Evolutionary conservation across 306 rosid species (phyloP), one percentile per base, ranked within the genome.

Genomic region (Glycine tomentella): DNA sequence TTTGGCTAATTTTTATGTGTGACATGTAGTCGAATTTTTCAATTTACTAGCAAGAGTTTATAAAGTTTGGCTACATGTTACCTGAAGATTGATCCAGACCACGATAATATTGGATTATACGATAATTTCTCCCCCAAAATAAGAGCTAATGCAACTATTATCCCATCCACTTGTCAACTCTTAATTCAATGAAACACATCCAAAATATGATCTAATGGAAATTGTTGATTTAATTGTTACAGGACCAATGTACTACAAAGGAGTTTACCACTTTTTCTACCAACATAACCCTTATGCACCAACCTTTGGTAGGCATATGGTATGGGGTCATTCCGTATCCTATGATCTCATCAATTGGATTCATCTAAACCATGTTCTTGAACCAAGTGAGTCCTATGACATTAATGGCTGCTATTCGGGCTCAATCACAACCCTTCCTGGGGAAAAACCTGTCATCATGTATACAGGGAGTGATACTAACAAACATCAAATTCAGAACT

Each of bases 191-290:
- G 42, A 33, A 11, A 31, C 14, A 31, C 42, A 31, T 25, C 15
- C 38, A 25, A 56, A 11, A 16, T 8, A 16, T 16, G 12, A 57
- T 57, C 63, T 57, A 5, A 11, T 31, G 42, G 34, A 0, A 36
- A 36, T 11, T 36, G 70, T 14, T 36, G 70, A 14, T 64, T 34
- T 42, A 15, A 20, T n/a, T n/a, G 72, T 42, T 33, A 16, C 52
- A 38, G 51, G 31, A 66, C 72, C 94, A 9, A 77, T 90, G 89
- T 84, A 79, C 76, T 85, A 83, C 7, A 85, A 82, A 78, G 92
- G 91, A 31, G 82, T 81, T 31, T 90, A 90, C 80, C 94, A 88
- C 59, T 62, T 90, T 5, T 90, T 90, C 77, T 90, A 83, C 83
- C 94, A 90, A 64, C 12, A 74, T 48, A 90, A 90, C 50, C 91